These are phyloP conservation scores for Colletotrichum sojae DNA, from an alignment of 2,329 filamentous ascomycete genomes.

Conservation along the genomic window DNA sequence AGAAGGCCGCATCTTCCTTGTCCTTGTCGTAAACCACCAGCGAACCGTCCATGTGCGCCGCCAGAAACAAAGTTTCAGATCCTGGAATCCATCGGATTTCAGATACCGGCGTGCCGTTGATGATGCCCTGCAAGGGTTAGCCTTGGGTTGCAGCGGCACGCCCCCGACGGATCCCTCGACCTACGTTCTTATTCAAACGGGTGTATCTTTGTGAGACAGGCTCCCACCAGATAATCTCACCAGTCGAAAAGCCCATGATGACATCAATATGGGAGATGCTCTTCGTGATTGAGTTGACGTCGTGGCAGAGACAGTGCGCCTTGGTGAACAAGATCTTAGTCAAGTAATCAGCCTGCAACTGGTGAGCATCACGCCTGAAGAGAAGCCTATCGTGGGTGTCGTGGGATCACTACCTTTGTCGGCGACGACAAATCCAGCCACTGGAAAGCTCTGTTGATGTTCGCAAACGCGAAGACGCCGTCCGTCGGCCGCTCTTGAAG, in stretches of 20 bases:
- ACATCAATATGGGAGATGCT: constrained; percentile 86
- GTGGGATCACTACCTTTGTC: constrained; percentile 31
- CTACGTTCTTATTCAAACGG: constrained; percentile 93
- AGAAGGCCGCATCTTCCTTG: constrained; percentile 88
- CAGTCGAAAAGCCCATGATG: constrained; percentile 95
- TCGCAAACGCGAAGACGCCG: constrained; percentile 91
- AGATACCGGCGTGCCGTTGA: constrained; percentile 87
- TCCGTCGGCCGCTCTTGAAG: constrained; percentile 83
- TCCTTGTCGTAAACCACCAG: constrained; percentile 98
- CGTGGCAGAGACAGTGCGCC: constrained; percentile 94
- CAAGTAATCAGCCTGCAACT: constrained; percentile 81
- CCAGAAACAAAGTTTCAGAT: constrained; percentile 93
- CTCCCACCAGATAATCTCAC: constrained; percentile 99
- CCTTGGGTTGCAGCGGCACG: background rate
- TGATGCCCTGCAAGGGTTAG: constrained; percentile 74
- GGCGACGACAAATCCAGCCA: constrained; percentile 86
- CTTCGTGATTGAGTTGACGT: constrained; percentile 89
- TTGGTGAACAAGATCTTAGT: constrained; percentile 98
- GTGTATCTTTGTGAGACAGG: constrained; percentile 96
- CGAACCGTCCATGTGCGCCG: constrained; percentile 91
- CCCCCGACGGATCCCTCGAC: constrained; percentile 42
- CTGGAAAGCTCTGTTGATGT: constrained; percentile 95
- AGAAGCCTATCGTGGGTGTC: background rate
- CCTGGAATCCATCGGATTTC: constrained; percentile 95
- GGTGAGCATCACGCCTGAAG: constrained; percentile 45